Evolutionary conservation across 352 stramenopile species (phyloP), one percentile per base, ranked within the genome.

Genomic region (Globisporangium uncinulatum): DNA sequence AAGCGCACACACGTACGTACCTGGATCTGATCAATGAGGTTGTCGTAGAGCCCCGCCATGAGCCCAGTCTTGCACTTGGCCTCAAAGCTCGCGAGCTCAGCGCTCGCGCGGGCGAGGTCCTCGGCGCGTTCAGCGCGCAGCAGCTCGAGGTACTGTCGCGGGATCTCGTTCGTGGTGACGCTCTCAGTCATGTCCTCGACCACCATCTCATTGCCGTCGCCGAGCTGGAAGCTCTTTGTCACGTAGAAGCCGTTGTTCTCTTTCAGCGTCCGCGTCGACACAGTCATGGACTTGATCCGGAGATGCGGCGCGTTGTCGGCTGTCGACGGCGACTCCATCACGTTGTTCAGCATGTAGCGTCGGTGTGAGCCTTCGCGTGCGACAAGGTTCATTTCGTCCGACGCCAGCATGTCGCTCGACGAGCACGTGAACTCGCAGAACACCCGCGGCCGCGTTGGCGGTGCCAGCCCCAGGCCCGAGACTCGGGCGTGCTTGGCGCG

Each of bases 151-250:
- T 93, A 57, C 56, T 94, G 85, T 0, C 85, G 80, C 24, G 85
- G 83, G 46, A 94, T 90, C n/a, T 71, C 64, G 60, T 94, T 94
- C 0, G 79, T 63, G 54, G 88, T 88, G 2, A 79, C 61, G 43
- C 78, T 88, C 58, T 94, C 85, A 46, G 92, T 79, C 34, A 95
- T 55, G 44, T 93, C 85, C 56, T 95, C 85, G 3, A 95, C 85
- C 1, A 95, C 85, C 13, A 95, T 70, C 24, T 81, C 85, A 44
- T 74, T 81, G 3, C 78, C 75, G 0, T 81, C 85, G 59, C 89
- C 79, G 59, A 92, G 91, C 62, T 94, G 79, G 57, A 94, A 92
- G 52, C 73, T 86, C 59, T 91, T 91, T 3, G 79, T 86, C 19
- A 79, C 83, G 63, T 87, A 89, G 50, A 92, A 92, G 1, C 72